Percentiles rank a stretch among this genome's conserved stretches.
Conservation (phyloP, 2,329 filamentous ascomycete genomes). For the Hymenotorrendiella dingleyae region DNA sequence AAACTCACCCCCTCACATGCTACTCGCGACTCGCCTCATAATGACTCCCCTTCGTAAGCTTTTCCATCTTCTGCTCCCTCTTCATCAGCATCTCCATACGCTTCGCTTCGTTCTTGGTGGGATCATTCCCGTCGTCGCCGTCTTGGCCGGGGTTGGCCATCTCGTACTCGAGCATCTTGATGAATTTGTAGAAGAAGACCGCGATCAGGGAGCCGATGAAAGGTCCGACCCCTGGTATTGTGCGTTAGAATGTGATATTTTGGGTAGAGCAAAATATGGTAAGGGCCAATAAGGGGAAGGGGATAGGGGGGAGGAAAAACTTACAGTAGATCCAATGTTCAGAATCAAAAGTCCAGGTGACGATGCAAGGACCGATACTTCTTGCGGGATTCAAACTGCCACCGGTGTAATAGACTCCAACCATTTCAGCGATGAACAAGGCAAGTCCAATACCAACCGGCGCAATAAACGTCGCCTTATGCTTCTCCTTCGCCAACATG, state of each 20-base stretch:
- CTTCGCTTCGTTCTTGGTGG: not conserved
- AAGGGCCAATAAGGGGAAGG: too few relatives aligned
- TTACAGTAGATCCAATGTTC: slow-evolving; percentile 45
- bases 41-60: not conserved
- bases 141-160: slow-evolving; percentile 42
- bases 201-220: slow-evolving; percentile 42
- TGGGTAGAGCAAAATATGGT: not conserved
- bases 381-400: slow-evolving; percentile 44
- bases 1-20: too few relatives aligned
- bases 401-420: slow-evolving; percentile 35
- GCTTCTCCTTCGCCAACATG: slow-evolving; percentile 44
- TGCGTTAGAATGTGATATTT: not conserved
- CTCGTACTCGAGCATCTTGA: slow-evolving; percentile 45
- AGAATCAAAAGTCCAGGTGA: slow-evolving; percentile 36
- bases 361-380: slow-evolving; percentile 42
- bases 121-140: slow-evolving; percentile 23
- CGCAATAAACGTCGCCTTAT: slow-evolving; percentile 40
- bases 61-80: not conserved
- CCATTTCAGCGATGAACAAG: slow-evolving; percentile 42
- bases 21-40: too few relatives aligned
- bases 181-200: slow-evolving; percentile 40
- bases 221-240: slow-evolving; percentile 37
- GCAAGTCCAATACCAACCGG: slow-evolving; percentile 41
- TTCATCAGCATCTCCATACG: not conserved
- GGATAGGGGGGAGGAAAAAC: not conserved